Base-by-base conservation (phyloP, 1,284 basidiomycete genomes). In the Leccinum griseonigrum region DNA sequence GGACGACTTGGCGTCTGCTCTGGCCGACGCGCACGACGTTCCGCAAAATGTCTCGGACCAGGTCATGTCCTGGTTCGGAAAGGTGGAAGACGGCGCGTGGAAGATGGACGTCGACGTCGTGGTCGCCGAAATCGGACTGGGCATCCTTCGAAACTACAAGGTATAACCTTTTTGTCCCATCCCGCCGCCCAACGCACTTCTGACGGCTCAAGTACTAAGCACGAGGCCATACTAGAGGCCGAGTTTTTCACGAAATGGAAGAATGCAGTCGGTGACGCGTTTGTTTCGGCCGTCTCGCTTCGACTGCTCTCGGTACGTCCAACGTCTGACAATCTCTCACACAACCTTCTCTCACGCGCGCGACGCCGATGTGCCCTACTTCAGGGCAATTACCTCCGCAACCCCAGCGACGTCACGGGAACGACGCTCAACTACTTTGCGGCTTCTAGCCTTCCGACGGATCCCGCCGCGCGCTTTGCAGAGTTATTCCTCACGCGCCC, bases 41-140 rank as follows among this genome's bases (percentile, higher is more conserved):
- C 79, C 83, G 1, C 74, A 81, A 4, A 74, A 79, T 0, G 84
- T 95, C 5, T 83, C 85, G 0, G 73, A 69, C 3, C 90, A 93
- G 67, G 81, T 95, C 9, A 85, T 96, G 78, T 71, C 74, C 0
- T 94, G 94, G 85, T 97, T 95, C 67, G 94, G 94, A 3, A 74
- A 77, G 2, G 71, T 89, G 1, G 66, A 75, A n/a, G 78, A 77
- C 7, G 82, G 77, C 3, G 77, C 72, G 38, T 94, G 92, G 91
- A 79, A 72, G 54, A 85, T 92, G 80, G 79, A 91, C 55, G 78
- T 81, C 4, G 71, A 79, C 1, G 77, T 75, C 1, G 77, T 91
- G 14, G 80, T 92, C 9, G 82, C 78, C 63, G 87, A 92, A 68
- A 76, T 92, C 16, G 92, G 92, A 1, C 61, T 91, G 52, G 89